Evolutionary conservation across 371 early-diverging fungal species (phyloP).

Genomic region (Mortierella sp.): DNA sequence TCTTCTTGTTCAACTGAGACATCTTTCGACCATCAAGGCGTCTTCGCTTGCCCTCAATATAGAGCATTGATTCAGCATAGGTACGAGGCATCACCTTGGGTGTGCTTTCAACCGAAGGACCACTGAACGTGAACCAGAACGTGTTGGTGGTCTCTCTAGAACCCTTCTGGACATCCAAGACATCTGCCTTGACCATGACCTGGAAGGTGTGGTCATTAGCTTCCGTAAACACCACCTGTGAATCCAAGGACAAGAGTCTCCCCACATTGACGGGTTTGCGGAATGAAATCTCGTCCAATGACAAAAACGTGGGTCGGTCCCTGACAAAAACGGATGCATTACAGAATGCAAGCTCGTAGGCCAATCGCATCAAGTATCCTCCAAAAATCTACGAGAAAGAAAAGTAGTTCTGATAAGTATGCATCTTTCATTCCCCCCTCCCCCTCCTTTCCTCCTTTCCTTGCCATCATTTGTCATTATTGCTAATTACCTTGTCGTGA

Average conservation of each 20-base stretch:
- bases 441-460: too few relatives aligned
- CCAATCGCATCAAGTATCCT: constrained; percentile 81
- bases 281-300: constrained; percentile 92
- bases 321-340: constrained; percentile 74
- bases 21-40: constrained; percentile 30
- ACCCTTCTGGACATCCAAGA: constrained; percentile 72
- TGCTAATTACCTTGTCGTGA: constrained; percentile 65
- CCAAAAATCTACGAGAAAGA: constrained; percentile 78
- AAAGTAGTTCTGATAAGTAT: background rate
- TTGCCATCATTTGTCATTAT: background rate
- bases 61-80: constrained; percentile 82
- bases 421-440: too few relatives aligned
- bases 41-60: constrained; percentile 77
- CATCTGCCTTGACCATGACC: constrained; percentile 81
- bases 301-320: constrained; percentile 66
- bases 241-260: constrained; percentile 75
- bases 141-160: constrained; percentile 77
- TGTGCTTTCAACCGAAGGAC: constrained; percentile 29
- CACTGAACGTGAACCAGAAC: constrained; percentile 86
- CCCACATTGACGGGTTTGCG: constrained; percentile 92
- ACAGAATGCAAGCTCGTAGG: constrained; percentile 84
- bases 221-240: constrained; percentile 78
- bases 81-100: constrained; percentile 72
- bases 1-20: constrained; percentile 26
- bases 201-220: constrained; percentile 71